phyloP scores from a whole-genome alignment of 179 eudicot genomes.

The Beta macrorhiza region DNA sequence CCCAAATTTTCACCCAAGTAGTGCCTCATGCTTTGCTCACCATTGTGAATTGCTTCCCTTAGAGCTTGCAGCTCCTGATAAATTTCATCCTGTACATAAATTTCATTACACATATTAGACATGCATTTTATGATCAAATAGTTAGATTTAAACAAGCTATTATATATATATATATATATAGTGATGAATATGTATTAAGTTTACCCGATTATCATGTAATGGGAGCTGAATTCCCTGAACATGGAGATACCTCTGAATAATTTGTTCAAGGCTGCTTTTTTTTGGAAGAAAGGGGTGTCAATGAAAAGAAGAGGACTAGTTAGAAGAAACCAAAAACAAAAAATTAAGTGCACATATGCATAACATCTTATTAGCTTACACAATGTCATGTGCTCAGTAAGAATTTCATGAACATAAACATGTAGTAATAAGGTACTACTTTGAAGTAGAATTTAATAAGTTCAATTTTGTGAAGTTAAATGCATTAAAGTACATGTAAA shows the following conservation, averaged over 20 bases:
- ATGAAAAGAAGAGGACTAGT: background rate
- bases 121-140: background rate
- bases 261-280: conserved; percentile 29
- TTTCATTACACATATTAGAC: background rate
- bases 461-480: too few relatives aligned
- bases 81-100: conserved; percentile 28
- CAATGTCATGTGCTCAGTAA: too few relatives aligned
- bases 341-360: too few relatives aligned
- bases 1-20: conserved; percentile 37
- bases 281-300: background rate
- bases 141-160: background rate
- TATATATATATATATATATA: too few relatives aligned
- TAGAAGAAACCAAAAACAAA: background rate
- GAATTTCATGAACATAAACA: too few relatives aligned
- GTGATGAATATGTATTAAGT: background rate
- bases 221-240: conserved; percentile 30
- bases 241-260: conserved; percentile 33
- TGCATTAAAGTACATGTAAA: background rate
- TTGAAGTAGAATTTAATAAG: too few relatives aligned
- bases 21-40: conserved; percentile 30
- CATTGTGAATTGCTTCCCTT: conserved; percentile 27
- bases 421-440: too few relatives aligned
- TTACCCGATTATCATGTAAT: conserved; percentile 35
- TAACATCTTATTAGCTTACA: background rate
- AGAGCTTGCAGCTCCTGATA: conserved; percentile 29